Evolutionary conservation across 768 basidiomycete genomes (phyloP), one percentile per base, ranked within the genome.

Genomic region (Hemileccinum rubropunctum): DNA sequence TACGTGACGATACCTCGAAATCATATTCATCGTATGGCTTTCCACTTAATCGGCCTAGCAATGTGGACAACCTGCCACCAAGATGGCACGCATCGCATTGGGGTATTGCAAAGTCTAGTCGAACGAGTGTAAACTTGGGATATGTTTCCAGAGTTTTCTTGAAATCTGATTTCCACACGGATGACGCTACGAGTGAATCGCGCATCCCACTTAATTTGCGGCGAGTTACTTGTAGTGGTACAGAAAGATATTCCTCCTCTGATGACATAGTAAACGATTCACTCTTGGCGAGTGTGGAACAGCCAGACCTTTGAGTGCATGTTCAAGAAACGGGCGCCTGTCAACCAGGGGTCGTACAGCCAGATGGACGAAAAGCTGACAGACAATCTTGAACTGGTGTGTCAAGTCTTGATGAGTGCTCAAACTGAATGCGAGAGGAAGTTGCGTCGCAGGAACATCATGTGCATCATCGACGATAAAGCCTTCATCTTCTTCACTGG

Each of bases 51-150:
- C 77, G 72, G 0, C 85, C 88, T 11, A 76, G 53, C 8, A 83
- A 58, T 8, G 81, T 88, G 20, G 89, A 88, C 58, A 81, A 63
- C 51, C 88, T 77, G 17, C 82, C 79, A 35, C 84, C 81, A 28
- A 92, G 74, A 66, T 86, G 80, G 64, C 93, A 95, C 18, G 90
- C 92, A 66, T 94, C 88, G 61, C 93, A 97, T 15, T 71, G 71
- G 2, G 83, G 81, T 18, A 81, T 67, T 13, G 81, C 68, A 57
- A 82, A 82, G 14, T 80, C 72, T 47, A 92, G 65, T 21, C 59
- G 59, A 21, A 72, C 56, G 34, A 88, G 62, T 15, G 77, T 71
- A 47, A 92, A 80, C 1, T 77, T 70, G 0, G 93, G 92, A 64
- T 83, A 85, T 42, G 56, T 79, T 60, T 87, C 80, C 13, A 97